Evolutionary conservation across 257 asterid genomes (phyloP).

Genomic region (Primulina eburnea): DNA sequence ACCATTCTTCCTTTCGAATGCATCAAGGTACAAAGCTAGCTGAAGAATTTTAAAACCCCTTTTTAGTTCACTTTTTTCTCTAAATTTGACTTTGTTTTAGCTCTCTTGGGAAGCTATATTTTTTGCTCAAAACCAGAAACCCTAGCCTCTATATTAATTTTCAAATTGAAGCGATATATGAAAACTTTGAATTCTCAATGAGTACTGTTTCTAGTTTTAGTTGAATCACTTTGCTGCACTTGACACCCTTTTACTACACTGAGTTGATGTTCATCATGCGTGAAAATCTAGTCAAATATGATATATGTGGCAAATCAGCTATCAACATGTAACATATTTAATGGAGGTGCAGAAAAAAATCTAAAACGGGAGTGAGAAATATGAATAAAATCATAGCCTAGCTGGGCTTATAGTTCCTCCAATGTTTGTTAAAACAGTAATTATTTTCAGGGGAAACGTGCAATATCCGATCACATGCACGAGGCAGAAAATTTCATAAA

Average conservation of each 20-base stretch:
- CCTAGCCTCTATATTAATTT: background rate
- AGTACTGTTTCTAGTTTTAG: background rate
- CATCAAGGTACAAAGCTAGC: constrained; percentile 30
- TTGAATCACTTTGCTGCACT: background rate
- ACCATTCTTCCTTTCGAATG: constrained; percentile 36
- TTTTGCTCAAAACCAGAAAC: background rate
- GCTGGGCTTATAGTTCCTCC: no score
- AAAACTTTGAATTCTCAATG: background rate
- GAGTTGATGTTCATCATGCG: background rate
- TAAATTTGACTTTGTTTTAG: background rate
- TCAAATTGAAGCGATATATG: background rate
- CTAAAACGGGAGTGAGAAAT: background rate
- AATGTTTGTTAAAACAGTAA: no score
- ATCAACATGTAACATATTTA: background rate
- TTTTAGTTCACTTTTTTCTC: background rate
- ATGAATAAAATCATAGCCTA: no score
- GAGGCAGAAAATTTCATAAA: constrained; percentile 45
- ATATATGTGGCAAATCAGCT: background rate
- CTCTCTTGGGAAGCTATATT: background rate
- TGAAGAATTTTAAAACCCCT: background rate
- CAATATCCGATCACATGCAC: constrained; percentile 48
- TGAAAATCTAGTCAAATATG: background rate
- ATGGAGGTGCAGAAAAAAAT: background rate
- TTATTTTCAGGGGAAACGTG: constrained; percentile 47
- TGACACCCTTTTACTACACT: background rate